Percentiles rank a stretch among this genome's conserved stretches.
Conservation (phyloP, 345 rosid species). For the Sisymbrium altissimum region DNA sequence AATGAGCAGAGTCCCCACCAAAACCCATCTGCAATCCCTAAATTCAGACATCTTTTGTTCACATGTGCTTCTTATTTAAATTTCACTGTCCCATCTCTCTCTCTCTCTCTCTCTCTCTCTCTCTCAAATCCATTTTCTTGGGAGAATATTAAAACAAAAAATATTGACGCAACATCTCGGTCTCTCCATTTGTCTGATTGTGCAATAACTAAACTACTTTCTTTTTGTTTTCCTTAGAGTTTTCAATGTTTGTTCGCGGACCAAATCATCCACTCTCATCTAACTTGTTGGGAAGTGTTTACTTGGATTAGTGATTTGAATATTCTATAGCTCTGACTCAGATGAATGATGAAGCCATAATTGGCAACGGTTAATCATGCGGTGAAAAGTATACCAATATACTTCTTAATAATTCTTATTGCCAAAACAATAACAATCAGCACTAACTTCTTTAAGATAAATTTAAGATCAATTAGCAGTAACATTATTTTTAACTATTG, state of each 20-base stretch:
- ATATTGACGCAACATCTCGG: constrained; percentile 31
- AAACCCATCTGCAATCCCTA: constrained; percentile 46
- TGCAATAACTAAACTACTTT: constrained; percentile 3
- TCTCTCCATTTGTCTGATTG: constrained; percentile 29
- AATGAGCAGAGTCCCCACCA: constrained; percentile 63
- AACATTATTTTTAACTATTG: too few species aligned
- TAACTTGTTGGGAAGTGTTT: constrained; percentile 19
- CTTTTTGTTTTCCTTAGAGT: constrained; percentile 2
- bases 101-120: constrained; percentile 12
- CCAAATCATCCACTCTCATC: constrained; percentile 6
- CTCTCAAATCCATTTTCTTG: constrained; percentile 42
- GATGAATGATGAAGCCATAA: too few species aligned
- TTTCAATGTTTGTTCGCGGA: constrained; percentile 12
- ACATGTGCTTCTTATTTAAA: constrained; percentile 78
- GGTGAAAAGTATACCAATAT: too few species aligned
- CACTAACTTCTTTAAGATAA: too few species aligned
- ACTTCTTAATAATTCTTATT: too few species aligned
- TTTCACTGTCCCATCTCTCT: constrained; percentile 51
- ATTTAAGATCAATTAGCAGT: too few species aligned
- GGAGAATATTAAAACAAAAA: constrained; percentile 30
- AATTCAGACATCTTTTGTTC: constrained; percentile 67
- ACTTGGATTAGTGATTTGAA: neutral
- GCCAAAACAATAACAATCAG: too few species aligned
- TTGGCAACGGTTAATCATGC: too few species aligned
- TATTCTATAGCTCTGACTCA: too few species aligned